Evolutionary conservation across 2,329 filamentous ascomycete species (phyloP).

Genomic region (Arthrobotrys pseudoclavata): DNA sequence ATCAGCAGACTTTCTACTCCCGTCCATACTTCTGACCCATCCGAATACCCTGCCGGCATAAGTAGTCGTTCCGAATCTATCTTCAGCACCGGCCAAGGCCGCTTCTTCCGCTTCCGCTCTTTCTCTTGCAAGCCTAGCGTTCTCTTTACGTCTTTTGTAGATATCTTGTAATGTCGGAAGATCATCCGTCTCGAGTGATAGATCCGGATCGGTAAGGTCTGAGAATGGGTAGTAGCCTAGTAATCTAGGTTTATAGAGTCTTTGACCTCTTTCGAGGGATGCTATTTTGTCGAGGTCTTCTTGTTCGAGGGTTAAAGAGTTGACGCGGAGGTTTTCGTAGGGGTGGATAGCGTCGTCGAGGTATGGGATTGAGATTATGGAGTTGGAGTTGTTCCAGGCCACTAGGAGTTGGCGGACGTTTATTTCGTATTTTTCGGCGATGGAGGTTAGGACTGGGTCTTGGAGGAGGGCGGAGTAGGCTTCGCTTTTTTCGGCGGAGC

Average conservation of each 20-base stretch:
- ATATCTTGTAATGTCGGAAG: neutral
- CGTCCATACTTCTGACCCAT: conserved; percentile 31
- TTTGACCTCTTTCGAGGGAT: conserved; percentile 6
- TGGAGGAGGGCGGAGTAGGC: neutral
- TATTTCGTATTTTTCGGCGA: conserved; percentile 33
- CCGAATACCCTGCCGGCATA: neutral
- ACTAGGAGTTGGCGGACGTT: conserved; percentile 8
- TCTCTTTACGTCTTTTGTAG: neutral
- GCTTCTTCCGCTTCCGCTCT: conserved; percentile 2
- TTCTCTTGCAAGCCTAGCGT: neutral
- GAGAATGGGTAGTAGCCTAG: conserved; percentile 38
- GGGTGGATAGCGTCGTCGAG: neutral
- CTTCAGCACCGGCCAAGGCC: neutral
- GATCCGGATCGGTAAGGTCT: conserved; percentile 25
- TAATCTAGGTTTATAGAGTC: conserved; percentile 13
- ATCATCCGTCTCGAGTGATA: neutral
- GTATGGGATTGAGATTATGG: conserved; percentile 8
- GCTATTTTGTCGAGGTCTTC: conserved; percentile 34
- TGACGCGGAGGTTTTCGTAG: neutral
- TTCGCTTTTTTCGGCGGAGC: conserved; percentile 1
- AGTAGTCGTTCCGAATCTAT: conserved; percentile 6
- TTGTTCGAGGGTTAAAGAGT: conserved; percentile 10
- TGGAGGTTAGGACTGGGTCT: conserved; percentile 33
- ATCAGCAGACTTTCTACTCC: neutral
- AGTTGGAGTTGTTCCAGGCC: conserved; percentile 46